A percentile compares a stretch with the other conserved stretches of the same genome.
These are phyloP conservation scores for Vitis amurensis DNA, from an alignment of 164 flowering plant species.

Conservation along the genomic window DNA sequence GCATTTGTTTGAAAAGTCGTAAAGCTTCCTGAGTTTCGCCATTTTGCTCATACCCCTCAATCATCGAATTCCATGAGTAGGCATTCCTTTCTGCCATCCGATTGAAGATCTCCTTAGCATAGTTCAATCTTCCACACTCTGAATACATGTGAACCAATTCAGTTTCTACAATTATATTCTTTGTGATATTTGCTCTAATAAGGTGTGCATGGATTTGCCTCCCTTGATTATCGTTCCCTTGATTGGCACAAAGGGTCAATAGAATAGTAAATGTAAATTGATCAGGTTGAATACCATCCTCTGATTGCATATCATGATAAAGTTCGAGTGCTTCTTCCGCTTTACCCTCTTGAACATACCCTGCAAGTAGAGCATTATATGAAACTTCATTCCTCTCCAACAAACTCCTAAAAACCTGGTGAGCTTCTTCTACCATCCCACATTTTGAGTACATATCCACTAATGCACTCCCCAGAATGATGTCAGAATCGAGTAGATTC, in stretches of 20 bases:
- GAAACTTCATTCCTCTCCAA: conserved; percentile 9
- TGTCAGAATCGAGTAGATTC: background rate
- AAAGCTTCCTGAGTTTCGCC: conserved; percentile 12
- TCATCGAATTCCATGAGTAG: conserved; percentile 24
- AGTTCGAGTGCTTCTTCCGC: conserved; percentile 2
- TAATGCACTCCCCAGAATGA: conserved; percentile 4
- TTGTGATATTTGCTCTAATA: background rate
- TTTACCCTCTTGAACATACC: conserved; percentile 6
- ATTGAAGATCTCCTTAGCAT: conserved; percentile 15
- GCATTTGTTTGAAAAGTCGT: conserved; percentile 18
- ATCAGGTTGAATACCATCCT: conserved; percentile 5
- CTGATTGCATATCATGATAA: conserved; percentile 4
- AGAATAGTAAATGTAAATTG: conserved; percentile 7
- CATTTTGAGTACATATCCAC: conserved; percentile 9
- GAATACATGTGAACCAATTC: conserved; percentile 10
- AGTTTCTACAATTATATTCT: conserved; percentile 6
- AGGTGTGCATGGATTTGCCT: conserved; percentile 10
- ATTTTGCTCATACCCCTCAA: conserved; percentile 19
- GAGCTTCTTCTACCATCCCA: background rate
- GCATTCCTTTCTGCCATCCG: conserved; percentile 14
- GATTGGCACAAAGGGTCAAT: conserved; percentile 7
- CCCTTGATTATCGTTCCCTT: too few species aligned
- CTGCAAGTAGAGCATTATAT: conserved; percentile 10
- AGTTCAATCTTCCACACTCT: conserved; percentile 6
- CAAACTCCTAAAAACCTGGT: conserved; percentile 1